Evolutionary conservation across 1,284 basidiomycete genomes (phyloP).

Genomic region (Ganoderma sinense): DNA sequence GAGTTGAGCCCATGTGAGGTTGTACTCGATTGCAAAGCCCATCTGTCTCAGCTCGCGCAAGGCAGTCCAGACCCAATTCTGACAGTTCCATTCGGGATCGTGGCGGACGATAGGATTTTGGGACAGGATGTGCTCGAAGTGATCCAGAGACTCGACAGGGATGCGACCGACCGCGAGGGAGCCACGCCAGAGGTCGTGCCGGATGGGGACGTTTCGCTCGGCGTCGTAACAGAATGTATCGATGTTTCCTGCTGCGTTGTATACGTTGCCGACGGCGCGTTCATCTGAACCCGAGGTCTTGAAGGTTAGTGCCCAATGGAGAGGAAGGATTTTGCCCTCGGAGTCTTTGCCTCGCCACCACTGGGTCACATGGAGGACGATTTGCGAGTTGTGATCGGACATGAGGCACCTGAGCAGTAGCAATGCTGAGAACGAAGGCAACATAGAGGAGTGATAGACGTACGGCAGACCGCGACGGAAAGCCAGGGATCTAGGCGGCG

Average conservation of each 20-base stretch:
- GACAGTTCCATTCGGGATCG: conserved; percentile 32
- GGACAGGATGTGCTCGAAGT: conserved; percentile 29
- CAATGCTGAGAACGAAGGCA: conserved; percentile 10
- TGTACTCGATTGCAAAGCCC: conserved; percentile 25
- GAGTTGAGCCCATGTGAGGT: conserved; percentile 26
- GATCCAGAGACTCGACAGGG: conserved; percentile 19
- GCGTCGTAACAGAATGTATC: conserved; percentile 34
- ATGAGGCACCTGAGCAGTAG: conserved; percentile 17
- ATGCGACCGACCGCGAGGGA: conserved; percentile 30
- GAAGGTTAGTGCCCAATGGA: conserved; percentile 34
- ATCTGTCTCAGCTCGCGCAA: conserved; percentile 29
- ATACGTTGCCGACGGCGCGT: conserved; percentile 25
- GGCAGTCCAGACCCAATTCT: conserved; percentile 32
- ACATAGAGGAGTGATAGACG: conserved; percentile 4
- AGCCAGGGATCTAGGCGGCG: conserved; percentile 9
- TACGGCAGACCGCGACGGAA: conserved; percentile 3
- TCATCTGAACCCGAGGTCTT: conserved; percentile 28
- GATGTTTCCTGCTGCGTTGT: conserved; percentile 34
- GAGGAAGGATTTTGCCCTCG: conserved; percentile 27
- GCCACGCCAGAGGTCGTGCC: conserved; percentile 33
- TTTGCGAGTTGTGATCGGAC: conserved; percentile 23
- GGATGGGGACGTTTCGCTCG: conserved; percentile 23
- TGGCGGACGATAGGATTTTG: conserved; percentile 28
- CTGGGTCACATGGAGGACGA: conserved; percentile 30
- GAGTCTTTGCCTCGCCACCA: conserved; percentile 33